Conservation (phyloP, 1,284 basidiomycete species). For the Mycena citricolor region DNA sequence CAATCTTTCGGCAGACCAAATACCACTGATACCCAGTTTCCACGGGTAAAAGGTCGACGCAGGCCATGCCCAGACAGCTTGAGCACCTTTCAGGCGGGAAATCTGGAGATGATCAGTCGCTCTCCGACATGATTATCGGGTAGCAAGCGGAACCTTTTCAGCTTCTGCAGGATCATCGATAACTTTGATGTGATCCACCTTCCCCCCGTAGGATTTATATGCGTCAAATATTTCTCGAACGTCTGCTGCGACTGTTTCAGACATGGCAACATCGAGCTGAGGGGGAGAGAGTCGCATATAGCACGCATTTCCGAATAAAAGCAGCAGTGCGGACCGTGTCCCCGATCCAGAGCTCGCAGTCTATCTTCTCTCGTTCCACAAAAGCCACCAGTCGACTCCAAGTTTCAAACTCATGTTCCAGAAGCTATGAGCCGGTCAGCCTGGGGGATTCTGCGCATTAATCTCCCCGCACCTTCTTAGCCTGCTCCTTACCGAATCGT, state of each 20-base stretch:
- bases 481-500: slow-evolving; percentile 26
- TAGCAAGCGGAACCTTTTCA: slow-evolving; percentile 19
- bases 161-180: slow-evolving; percentile 25
- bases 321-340: slow-evolving; percentile 19
- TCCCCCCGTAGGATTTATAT: slow-evolving; percentile 25
- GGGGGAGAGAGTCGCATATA: neutral
- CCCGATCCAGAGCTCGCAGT: slow-evolving; percentile 28
- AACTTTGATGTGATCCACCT: slow-evolving; percentile 23
- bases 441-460: neutral
- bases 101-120: slow-evolving; percentile 12
- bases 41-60: slow-evolving; percentile 27
- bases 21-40: slow-evolving; percentile 24
- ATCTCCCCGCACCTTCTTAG: slow-evolving; percentile 22
- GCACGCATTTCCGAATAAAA: neutral
- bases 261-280: slow-evolving; percentile 25
- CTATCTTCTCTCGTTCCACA: slow-evolving; percentile 22
- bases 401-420: slow-evolving; percentile 24
- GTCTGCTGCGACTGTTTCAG: slow-evolving; percentile 16
- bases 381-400: slow-evolving; percentile 20
- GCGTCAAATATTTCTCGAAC: slow-evolving; percentile 11
- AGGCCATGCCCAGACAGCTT: slow-evolving; percentile 23
- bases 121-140: neutral
- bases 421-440: slow-evolving; percentile 9
- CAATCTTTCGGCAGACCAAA: no score
- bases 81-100: slow-evolving; percentile 26